These are phyloP conservation scores for Nemania serpens DNA, from an alignment of 2,329 filamentous ascomycete species.

Conservation along the genomic window DNA sequence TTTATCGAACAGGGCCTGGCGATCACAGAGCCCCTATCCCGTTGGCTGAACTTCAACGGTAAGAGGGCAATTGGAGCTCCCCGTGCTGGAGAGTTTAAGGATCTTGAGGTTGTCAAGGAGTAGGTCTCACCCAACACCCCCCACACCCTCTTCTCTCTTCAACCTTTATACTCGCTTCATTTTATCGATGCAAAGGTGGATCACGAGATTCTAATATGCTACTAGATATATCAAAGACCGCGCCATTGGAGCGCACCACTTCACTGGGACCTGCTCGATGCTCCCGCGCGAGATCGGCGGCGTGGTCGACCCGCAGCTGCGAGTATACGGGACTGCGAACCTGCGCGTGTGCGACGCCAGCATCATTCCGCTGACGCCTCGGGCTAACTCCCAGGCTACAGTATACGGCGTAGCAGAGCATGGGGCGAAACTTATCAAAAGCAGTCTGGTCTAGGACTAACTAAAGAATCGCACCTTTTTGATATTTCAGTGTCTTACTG, in stretches of 20 bases:
- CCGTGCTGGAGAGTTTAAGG: not conserved
- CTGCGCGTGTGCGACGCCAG: not conserved
- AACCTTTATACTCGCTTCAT: not conserved
- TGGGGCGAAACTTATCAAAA: not conserved
- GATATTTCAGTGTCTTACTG: too few relatives aligned
- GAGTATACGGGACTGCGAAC: not conserved
- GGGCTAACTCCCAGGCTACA: not conserved
- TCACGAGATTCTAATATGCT: not conserved
- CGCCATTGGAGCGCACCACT: constrained; percentile 3
- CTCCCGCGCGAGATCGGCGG: constrained; percentile 1
- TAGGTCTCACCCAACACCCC: not conserved
- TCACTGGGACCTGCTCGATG: constrained; percentile 3
- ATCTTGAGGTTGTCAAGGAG: constrained; percentile 8
- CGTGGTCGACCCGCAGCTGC: not conserved
- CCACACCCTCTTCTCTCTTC: not conserved
- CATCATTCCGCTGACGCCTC: not conserved
- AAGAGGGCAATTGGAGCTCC: not conserved
- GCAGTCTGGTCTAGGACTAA: not conserved
- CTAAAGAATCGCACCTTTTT: too few relatives aligned
- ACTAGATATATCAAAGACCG: not conserved
- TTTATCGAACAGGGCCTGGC: not conserved
- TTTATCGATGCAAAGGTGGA: not conserved
- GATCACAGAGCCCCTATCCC: not conserved
- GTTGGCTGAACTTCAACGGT: not conserved
- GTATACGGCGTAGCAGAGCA: constrained; percentile 1